Percentiles rank a stretch among this genome's conserved stretches.
Conservation (phyloP, 2,329 filamentous ascomycete species). For the Nectriaceae sp. region DNA sequence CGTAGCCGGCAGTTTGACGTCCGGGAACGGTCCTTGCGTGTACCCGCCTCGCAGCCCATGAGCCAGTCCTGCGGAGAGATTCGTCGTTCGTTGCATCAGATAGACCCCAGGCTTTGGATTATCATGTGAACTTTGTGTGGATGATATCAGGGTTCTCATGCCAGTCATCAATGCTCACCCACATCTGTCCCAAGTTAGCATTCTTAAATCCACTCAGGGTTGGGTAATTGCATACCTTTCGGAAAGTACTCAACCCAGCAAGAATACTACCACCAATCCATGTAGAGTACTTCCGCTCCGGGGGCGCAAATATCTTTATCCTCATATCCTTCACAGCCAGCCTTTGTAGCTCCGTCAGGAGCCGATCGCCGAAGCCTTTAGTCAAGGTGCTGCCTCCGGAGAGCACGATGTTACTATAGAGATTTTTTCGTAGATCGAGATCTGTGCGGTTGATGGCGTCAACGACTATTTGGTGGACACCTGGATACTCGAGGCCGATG, state of each 20-base stretch:
- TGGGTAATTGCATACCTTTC: slow-evolving; percentile 71
- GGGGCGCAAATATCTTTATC: slow-evolving; percentile 98
- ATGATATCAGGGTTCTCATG: slow-evolving; percentile 99
- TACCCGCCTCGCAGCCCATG: no score
- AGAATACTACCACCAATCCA: slow-evolving; percentile 99
- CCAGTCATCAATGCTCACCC: slow-evolving; percentile 99
- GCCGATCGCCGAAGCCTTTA: slow-evolving; percentile 91
- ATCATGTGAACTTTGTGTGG: slow-evolving; percentile 91
- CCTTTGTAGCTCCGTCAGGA: slow-evolving; percentile 89
- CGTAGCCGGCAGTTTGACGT: no score
- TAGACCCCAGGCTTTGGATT: no score
- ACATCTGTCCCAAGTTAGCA: slow-evolving; percentile 69
- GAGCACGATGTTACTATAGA: slow-evolving; percentile 96
- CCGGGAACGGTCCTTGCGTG: no score
- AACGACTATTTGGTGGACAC: slow-evolving; percentile 96
- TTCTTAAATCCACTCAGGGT: no score
- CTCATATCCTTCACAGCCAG: slow-evolving; percentile 98
- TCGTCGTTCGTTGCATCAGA: no score
- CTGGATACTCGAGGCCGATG: slow-evolving; percentile 91
- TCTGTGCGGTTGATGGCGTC: slow-evolving; percentile 95
- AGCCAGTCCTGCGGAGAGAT: no score
- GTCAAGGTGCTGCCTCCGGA: slow-evolving; percentile 95
- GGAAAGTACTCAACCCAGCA: slow-evolving; percentile 94
- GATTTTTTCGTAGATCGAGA: slow-evolving; percentile 88
- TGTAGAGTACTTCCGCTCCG: slow-evolving; percentile 96